Evolutionary conservation across 768 basidiomycete species (phyloP), one percentile per base, ranked within the genome.

Genomic region (Pisolithus marmoratus): DNA sequence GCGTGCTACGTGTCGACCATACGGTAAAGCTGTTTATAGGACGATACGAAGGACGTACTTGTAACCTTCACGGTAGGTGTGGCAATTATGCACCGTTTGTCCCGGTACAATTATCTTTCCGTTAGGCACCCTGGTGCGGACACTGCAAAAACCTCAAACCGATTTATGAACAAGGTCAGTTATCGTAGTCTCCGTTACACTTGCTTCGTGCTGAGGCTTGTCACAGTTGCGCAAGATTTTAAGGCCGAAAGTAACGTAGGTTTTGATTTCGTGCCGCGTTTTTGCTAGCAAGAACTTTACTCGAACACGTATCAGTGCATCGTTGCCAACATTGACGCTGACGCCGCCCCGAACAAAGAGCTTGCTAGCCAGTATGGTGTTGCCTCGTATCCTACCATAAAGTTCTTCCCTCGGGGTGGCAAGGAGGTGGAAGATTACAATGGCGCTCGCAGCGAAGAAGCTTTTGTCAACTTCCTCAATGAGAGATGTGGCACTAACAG

Each of bases 111-210:
- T 47, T 31, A 22, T 23, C 22, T 40, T 38, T 31, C 14, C 20
- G 7, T 31, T 56, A 81, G 79, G 79, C 87, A 23, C 82, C 83
- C 37, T 87, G 90, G 91, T 94, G 94, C 59, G 92, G 93, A 27
- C 94, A 98, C 75, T 97, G 95, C 81, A 97, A 97, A 74, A 78
- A 54, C 57, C 67, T 96, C 68, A 94, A 94, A 69, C 93, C 94
- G 19, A 75, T 77, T 29, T 94, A 88, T 63, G 93, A 94, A 66
- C 78, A 88, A 66, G 84, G 85, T 85, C 40, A 8, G 54, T 5
- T 47, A 22, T 51, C 23, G 9, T 41, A 34, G 1, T 29, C 34
- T 49, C 31, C 9, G 46, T 23, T 42, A n/a, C 27, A 46, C 1
- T 46, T 26, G 17, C 14, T 36, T 26, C 34, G n/a, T 27, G 51